A percentile compares a stretch with the other conserved stretches of the same genome.
Evolutionary conservation across 768 basidiomycete genomes (phyloP).

Genomic region (Termitomyces sp.): DNA sequence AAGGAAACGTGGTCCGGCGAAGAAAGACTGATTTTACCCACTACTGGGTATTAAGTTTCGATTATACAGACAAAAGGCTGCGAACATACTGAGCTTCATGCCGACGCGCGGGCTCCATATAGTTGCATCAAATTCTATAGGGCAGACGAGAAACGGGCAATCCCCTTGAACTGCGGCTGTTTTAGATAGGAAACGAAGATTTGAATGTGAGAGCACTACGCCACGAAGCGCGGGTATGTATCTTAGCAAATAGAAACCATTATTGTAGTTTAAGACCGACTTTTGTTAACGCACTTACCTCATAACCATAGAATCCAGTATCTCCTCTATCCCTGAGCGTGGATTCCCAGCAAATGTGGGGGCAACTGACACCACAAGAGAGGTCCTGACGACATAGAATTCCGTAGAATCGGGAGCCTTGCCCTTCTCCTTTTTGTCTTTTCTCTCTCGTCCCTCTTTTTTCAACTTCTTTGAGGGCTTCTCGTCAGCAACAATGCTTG

Average conservation of each 20-base stretch:
- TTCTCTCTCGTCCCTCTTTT: constrained; percentile 28
- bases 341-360: constrained; percentile 76
- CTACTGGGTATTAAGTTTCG: constrained; percentile 31
- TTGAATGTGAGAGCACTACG: constrained; percentile 83
- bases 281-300: constrained; percentile 45
- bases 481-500: constrained; percentile 17
- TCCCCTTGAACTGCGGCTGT: constrained; percentile 71
- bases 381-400: constrained; percentile 60
- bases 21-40: constrained; percentile 80
- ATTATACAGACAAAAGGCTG: background rate
- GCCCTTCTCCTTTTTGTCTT: constrained; percentile 28
- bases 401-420: constrained; percentile 38
- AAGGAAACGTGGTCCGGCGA: constrained; percentile 92
- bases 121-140: constrained; percentile 74
- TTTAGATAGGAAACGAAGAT: constrained; percentile 58
- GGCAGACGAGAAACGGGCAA: constrained; percentile 79
- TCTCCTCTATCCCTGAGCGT: constrained; percentile 75
- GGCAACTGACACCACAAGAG: constrained; percentile 68
- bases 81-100: constrained; percentile 65
- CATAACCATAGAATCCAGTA: constrained; percentile 95
- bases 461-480: constrained; percentile 32
- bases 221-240: constrained; percentile 86
- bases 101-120: constrained; percentile 87
- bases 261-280: background rate
- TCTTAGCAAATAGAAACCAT: constrained; percentile 33